Evolutionary conservation across 139 green algal genomes (phyloP), one percentile per base, ranked within the genome.

Genomic region (Asterochloris erici): DNA sequence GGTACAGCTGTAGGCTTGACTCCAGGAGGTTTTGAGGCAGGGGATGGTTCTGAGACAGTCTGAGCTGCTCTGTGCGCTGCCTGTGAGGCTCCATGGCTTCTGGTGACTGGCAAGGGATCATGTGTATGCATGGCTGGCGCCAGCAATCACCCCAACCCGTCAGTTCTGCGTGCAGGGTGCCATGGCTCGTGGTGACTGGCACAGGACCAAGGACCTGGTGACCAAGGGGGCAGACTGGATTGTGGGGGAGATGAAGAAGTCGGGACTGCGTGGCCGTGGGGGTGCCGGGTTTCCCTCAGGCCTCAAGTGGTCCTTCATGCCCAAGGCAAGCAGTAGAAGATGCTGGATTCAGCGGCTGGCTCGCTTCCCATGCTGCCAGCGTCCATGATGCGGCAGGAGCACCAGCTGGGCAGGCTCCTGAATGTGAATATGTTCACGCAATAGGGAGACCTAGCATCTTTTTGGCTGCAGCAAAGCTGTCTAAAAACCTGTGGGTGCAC

Each of bases 271-370:
- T 10, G 96, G 96, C 12, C 93, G 96, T 54, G 96, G 96, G n/a
- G 96, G 96, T 69, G 96, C 96, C 14, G 96, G 96, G 64, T 99
- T 99, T 81, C 94, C 95, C 17, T 97, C 94, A 0, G 97, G 97
- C 28, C 90, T 99, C 6, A 99, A 99, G 88, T 99, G 95, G 94
- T 95, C 88, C 76, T 98, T 98, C 89, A 98, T 99, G 96, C 96
- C 96, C 73, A 98, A 98, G 90, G 93, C 92, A 75, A 0, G 66
- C 29, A 54, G 38, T 54, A 54, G 2, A 6, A 54, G 38, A 54
- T 54, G 38, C 2, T 54, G 6, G 2, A 10, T 2, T 54, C 38
- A 2, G 38, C 6, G 38, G 38, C 6, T 54, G 38, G 38, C 38
- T 54, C 2, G 6, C 38, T 2, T 54, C 38, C 2, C 38, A 54